These are phyloP conservation scores for Yarrowia sp. DNA, from an alignment of 805 yeast genomes.

Conservation along the genomic window DNA sequence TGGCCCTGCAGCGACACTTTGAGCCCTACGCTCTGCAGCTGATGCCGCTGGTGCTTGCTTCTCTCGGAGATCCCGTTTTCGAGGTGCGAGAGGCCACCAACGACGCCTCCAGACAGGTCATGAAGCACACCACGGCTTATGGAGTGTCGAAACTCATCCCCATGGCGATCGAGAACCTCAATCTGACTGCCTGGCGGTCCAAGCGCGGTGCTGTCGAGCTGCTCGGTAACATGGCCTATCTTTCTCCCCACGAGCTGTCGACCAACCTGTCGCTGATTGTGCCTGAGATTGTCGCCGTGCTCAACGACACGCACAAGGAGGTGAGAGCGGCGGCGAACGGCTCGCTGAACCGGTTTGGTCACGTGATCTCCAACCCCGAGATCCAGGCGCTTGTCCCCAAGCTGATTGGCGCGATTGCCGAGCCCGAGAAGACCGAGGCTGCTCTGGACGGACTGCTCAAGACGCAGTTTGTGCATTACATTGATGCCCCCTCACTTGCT, in stretches of 20 bases:
- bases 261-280: slow-evolving; percentile 84
- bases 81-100: slow-evolving; percentile 91
- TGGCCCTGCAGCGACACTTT: slow-evolving; percentile 67
- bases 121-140: slow-evolving; percentile 86
- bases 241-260: slow-evolving; percentile 91
- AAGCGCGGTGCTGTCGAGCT: slow-evolving; percentile 96
- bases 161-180: slow-evolving; percentile 77
- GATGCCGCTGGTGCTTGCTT: slow-evolving; percentile 73
- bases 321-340: slow-evolving; percentile 93
- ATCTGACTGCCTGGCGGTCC: slow-evolving; percentile 91
- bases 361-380: slow-evolving; percentile 95
- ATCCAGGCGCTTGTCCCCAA: slow-evolving; percentile 88
- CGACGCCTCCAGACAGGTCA: slow-evolving; percentile 78
- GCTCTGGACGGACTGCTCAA: slow-evolving; percentile 82
- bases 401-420: slow-evolving; percentile 88
- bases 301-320: slow-evolving; percentile 94
- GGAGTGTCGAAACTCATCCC: slow-evolving; percentile 93
- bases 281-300: slow-evolving; percentile 93
- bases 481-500: slow-evolving; percentile 97
- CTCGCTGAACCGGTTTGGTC: slow-evolving; percentile 88
- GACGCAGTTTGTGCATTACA: slow-evolving; percentile 94
- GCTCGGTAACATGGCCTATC: slow-evolving; percentile 95
- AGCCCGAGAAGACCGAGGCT: slow-evolving; percentile 87
- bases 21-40: slow-evolving; percentile 94
- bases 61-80: slow-evolving; percentile 78